Percentiles rank a stretch among this genome's conserved stretches.
Evolutionary conservation across 352 stramenopile species (phyloP).

Genomic region (Globisporangium rhizosaccharum): DNA sequence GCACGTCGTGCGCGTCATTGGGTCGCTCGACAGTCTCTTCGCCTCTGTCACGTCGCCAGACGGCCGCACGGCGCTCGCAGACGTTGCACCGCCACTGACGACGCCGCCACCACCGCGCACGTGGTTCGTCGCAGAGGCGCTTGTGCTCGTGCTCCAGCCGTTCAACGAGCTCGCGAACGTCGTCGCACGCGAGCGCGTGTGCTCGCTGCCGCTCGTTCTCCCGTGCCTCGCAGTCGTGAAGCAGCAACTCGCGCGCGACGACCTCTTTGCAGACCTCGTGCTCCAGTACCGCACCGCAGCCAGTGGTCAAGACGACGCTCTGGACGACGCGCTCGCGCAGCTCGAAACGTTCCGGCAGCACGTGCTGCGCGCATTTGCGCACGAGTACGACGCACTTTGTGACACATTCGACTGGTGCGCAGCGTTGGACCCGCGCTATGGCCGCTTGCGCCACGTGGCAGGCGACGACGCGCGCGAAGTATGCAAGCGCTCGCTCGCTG

Average conservation of each 20-base stretch:
- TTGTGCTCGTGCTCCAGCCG: constrained; percentile 31
- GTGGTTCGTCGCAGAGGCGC: constrained; percentile 35
- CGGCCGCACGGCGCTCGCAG: constrained; percentile 3
- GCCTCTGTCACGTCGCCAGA: constrained; percentile 6
- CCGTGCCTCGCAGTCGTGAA: constrained; percentile 30
- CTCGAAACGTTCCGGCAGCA: constrained; percentile 15
- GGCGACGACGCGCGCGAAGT: constrained; percentile 29
- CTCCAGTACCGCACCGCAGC: constrained; percentile 4
- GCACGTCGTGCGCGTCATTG: constrained; percentile 6
- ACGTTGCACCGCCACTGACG: neutral
- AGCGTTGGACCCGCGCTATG: constrained; percentile 39
- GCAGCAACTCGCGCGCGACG: constrained; percentile 21
- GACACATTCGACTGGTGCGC: constrained; percentile 32
- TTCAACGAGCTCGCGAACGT: constrained; percentile 41
- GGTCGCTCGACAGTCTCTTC: constrained; percentile 18
- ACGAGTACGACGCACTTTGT: constrained; percentile 14
- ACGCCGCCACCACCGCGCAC: constrained; percentile 10
- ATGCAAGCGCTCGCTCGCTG: constrained; percentile 13
- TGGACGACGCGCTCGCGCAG: neutral
- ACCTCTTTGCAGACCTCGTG: constrained; percentile 24
- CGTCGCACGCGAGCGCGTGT: constrained; percentile 23
- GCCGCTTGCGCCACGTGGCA: constrained; percentile 32
- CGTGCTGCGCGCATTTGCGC: constrained; percentile 8
- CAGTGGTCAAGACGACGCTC: neutral
- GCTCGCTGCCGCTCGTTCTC: constrained; percentile 31